A percentile compares a stretch with the other conserved stretches of the same genome.
Evolutionary conservation across 768 basidiomycete species (phyloP).

Genomic region (Termitomyces sp.): DNA sequence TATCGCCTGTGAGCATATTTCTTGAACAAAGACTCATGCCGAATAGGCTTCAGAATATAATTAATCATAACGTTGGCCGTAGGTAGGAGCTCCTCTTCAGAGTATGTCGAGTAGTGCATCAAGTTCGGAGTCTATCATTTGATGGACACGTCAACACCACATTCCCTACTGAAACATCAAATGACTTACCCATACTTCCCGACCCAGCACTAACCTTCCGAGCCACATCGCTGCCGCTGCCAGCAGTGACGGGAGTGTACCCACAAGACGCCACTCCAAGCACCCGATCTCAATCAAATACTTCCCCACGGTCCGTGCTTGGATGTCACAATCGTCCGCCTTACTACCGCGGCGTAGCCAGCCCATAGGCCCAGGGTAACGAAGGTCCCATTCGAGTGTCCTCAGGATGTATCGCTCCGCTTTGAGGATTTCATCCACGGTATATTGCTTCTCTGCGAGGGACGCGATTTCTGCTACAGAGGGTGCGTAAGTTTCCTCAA

Average conservation of each 20-base stretch:
- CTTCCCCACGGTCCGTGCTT: slow-evolving; percentile 84
- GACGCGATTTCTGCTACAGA: slow-evolving; percentile 76
- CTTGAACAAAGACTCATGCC: slow-evolving; percentile 77
- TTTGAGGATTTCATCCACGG: slow-evolving; percentile 76
- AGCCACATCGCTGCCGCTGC: slow-evolving; percentile 89
- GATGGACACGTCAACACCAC: slow-evolving; percentile 8
- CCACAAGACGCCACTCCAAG: slow-evolving; percentile 77
- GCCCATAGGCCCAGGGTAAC: slow-evolving; percentile 85
- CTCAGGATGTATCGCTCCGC: slow-evolving; percentile 88
- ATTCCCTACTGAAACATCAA: background rate
- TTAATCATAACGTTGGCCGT: slow-evolving; percentile 86
- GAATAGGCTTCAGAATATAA: slow-evolving; percentile 72
- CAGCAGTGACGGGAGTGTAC: slow-evolving; percentile 70
- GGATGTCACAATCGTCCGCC: slow-evolving; percentile 87
- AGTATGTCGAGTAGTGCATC: slow-evolving; percentile 84
- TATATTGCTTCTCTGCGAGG: slow-evolving; percentile 76
- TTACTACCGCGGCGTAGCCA: slow-evolving; percentile 89
- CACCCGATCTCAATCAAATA: slow-evolving; percentile 86
- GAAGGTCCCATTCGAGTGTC: slow-evolving; percentile 82
- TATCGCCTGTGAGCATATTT: slow-evolving; percentile 87
- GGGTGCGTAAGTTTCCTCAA: slow-evolving; percentile 90
- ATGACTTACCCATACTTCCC: slow-evolving; percentile 74
- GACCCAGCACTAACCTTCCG: slow-evolving; percentile 73
- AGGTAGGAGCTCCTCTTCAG: slow-evolving; percentile 75
- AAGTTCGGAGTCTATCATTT: slow-evolving; percentile 69